phyloP scores from a whole-genome alignment of 306 rosid species.

The Prunus mume region DNA sequence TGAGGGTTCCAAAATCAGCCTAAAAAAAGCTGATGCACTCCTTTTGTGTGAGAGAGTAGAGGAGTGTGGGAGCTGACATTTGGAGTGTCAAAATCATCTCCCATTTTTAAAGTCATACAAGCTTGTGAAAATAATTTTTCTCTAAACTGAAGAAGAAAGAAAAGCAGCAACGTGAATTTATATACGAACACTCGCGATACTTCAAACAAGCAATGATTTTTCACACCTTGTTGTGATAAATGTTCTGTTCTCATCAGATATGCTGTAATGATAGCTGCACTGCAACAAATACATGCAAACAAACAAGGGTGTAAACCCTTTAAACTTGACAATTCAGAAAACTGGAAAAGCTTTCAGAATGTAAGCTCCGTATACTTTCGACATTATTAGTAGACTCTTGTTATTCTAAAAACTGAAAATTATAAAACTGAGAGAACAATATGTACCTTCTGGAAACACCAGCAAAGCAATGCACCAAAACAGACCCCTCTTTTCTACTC shows the following conservation, averaged over 20 bases:
- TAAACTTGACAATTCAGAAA: constrained; percentile 20
- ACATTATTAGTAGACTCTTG: neutral
- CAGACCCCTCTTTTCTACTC: constrained; percentile 73
- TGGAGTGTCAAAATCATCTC: no score
- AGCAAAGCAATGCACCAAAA: constrained; percentile 93
- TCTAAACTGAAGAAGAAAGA: neutral
- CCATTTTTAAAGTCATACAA: neutral
- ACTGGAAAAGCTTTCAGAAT: neutral
- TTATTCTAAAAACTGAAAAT: neutral
- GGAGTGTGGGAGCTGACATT: no score
- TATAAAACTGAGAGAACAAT: neutral
- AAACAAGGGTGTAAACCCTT: constrained; percentile 27
- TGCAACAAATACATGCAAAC: constrained; percentile 51
- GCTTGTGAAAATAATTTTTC: neutral
- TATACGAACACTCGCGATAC: constrained; percentile 29
- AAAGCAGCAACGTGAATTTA: constrained; percentile 18
- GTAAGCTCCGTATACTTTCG: neutral
- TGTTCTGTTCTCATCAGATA: constrained; percentile 87
- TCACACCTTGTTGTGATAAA: constrained; percentile 80
- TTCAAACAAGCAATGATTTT: constrained; percentile 30
- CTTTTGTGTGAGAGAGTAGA: no score
- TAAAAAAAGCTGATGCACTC: no score
- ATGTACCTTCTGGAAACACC: constrained; percentile 96
- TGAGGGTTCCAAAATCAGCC: no score
- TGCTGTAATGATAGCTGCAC: constrained; percentile 86